Percentiles rank a stretch among this genome's conserved stretches.
Conservation (phyloP, 768 basidiomycete genomes). For the Psilocybe subaeruginosa region DNA sequence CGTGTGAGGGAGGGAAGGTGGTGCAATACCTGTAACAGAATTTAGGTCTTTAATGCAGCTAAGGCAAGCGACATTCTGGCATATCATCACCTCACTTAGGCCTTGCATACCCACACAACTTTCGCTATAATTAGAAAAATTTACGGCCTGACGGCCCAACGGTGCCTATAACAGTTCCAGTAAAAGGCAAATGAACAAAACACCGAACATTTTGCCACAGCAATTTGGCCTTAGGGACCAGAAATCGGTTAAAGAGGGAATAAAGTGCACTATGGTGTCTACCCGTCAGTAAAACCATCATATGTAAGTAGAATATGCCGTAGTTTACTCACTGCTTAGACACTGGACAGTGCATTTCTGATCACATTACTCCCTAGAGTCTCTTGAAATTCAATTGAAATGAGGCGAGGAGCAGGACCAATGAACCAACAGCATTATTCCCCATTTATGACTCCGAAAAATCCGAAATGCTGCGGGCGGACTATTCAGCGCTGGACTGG, state of each 20-base stretch:
- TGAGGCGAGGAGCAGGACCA: no score
- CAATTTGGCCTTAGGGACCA: conserved; percentile 3
- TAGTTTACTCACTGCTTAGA: not conserved
- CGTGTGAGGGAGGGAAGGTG: conserved; percentile 5
- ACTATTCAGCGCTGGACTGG: no score
- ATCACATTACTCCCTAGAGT: not conserved
- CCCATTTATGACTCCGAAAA: no score
- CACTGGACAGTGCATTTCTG: not conserved
- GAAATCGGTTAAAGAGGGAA: not conserved
- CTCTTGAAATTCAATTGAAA: no score
- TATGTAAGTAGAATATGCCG: not conserved
- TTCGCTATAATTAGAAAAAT: not conserved
- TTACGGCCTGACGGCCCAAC: conserved; percentile 4
- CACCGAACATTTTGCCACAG: not conserved
- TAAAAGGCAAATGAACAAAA: not conserved
- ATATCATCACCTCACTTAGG: not conserved
- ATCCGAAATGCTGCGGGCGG: no score
- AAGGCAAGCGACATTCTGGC: not conserved
- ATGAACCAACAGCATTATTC: no score
- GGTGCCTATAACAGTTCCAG: conserved; percentile 7
- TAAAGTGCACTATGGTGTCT: not conserved
- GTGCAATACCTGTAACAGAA: conserved; percentile 1
- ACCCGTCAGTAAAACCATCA: not conserved
- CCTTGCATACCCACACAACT: not conserved
- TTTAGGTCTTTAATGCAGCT: no score